phyloP scores from a whole-genome alignment of 164 flowering plant genomes.

The Sedum album region DNA sequence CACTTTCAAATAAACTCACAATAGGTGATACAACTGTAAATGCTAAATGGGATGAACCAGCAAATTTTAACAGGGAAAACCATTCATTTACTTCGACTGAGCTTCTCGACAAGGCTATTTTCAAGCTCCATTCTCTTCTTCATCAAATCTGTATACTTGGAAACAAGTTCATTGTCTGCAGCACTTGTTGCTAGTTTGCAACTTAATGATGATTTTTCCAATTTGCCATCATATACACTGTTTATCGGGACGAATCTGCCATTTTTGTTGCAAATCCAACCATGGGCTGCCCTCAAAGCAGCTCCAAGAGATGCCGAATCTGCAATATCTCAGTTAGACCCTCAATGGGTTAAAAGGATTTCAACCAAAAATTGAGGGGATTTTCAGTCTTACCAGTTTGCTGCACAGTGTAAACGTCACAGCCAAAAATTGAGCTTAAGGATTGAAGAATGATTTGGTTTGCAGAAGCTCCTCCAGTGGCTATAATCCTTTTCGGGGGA shows the following conservation, averaged over 20 bases:
- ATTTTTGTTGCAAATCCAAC: conserved; percentile 74
- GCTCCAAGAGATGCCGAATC: conserved; percentile 97
- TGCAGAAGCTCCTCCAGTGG: conserved; percentile 96
- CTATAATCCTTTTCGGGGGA: conserved; percentile 79
- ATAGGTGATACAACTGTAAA: too few relatives aligned
- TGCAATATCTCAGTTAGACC: too few relatives aligned
- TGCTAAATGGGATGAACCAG: too few relatives aligned
- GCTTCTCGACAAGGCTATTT: conserved; percentile 49
- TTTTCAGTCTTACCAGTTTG: conserved; percentile 44
- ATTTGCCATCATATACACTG: conserved; percentile 48
- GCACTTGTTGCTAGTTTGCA: conserved; percentile 56
- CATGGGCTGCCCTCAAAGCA: conserved; percentile 92
- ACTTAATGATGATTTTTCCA: conserved; percentile 61
- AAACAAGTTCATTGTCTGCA: too few relatives aligned
- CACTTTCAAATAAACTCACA: too few relatives aligned
- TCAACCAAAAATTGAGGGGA: too few relatives aligned
- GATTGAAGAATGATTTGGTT: conserved; percentile 53
- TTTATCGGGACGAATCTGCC: conserved; percentile 66
- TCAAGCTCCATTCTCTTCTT: conserved; percentile 86
- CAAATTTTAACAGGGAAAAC: too few relatives aligned
- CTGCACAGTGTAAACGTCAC: conserved; percentile 73
- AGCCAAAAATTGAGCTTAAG: conserved; percentile 61
- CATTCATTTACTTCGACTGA: conserved; percentile 40
- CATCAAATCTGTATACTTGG: conserved; percentile 56
- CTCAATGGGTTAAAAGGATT: too few relatives aligned